These are phyloP conservation scores for Backusella luteola DNA, from an alignment of 192 early-diverging fungal species.

Conservation along the genomic window DNA sequence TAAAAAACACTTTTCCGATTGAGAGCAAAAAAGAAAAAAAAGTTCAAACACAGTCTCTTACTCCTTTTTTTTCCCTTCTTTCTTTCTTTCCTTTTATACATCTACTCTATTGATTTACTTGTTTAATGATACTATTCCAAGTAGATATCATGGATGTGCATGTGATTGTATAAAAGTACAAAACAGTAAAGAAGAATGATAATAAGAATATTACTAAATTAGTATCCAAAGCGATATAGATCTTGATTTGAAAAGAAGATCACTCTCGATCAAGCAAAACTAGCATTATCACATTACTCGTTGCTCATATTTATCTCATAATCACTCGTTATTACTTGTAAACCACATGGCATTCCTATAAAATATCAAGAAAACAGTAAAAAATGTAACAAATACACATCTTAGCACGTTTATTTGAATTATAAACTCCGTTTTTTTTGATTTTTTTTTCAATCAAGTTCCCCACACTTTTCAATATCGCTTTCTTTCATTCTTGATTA, in stretches of 20 bases:
- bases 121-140: too few relatives aligned
- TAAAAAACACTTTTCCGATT: neutral
- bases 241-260: neutral
- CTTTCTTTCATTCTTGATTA: neutral
- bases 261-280: neutral
- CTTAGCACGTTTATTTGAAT: neutral
- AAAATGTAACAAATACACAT: neutral
- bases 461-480: neutral
- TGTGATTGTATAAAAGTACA: neutral
- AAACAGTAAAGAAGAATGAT: too few relatives aligned
- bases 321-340: neutral
- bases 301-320: neutral
- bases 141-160: too few relatives aligned
- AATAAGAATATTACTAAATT: neutral
- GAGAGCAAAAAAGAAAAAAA: neutral
- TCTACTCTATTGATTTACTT: neutral
- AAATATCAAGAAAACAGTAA: neutral
- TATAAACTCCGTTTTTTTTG: neutral
- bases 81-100: neutral
- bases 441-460: neutral
- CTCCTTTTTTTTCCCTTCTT: neutral
- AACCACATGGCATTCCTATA: neutral
- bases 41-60: neutral
- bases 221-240: neutral
- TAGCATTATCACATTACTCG: neutral